A percentile compares a stretch with the other conserved stretches of the same genome.
Conservation (phyloP, 1,284 basidiomycete species). For the Austroboletus rostrupii region DNA sequence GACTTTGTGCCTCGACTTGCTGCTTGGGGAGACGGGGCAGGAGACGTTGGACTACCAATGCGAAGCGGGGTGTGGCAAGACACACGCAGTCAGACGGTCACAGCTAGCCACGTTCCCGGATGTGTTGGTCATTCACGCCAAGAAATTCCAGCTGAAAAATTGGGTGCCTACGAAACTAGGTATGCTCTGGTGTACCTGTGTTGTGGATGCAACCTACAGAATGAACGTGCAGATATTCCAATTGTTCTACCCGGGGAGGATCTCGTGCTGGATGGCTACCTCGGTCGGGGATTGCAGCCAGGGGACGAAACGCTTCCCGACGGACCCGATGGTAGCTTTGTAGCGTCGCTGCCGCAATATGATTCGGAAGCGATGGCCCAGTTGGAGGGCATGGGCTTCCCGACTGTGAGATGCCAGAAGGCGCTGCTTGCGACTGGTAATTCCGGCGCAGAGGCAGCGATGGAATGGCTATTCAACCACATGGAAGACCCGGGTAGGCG, state of each 20-base stretch:
- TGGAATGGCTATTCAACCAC: constrained; percentile 94
- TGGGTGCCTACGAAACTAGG: constrained; percentile 97
- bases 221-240: constrained; percentile 67
- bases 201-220: not conserved
- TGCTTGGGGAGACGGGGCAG: constrained; percentile 46
- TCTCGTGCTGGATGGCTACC: constrained; percentile 65
- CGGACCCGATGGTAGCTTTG: constrained; percentile 24
- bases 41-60: constrained; percentile 76
- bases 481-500: constrained; percentile 86
- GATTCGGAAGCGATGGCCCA: constrained; percentile 71
- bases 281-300: constrained; percentile 71
- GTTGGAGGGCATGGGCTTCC: constrained; percentile 88
- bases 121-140: constrained; percentile 85
- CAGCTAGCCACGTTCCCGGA: constrained; percentile 87
- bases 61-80: constrained; percentile 40
- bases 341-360: constrained; percentile 53
- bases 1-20: constrained; percentile 60
- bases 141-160: constrained; percentile 93
- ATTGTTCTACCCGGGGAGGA: constrained; percentile 63
- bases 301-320: constrained; percentile 76
- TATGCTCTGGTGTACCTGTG: constrained; percentile 33
- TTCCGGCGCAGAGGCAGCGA: constrained; percentile 75
- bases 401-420: constrained; percentile 77
- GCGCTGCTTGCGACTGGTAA: constrained; percentile 89
- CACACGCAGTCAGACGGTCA: constrained; percentile 55